Evolutionary conservation across 1,139 yeast species (phyloP), one percentile per base, ranked within the genome.

Genomic region (Debaryomyces nepalensis): DNA sequence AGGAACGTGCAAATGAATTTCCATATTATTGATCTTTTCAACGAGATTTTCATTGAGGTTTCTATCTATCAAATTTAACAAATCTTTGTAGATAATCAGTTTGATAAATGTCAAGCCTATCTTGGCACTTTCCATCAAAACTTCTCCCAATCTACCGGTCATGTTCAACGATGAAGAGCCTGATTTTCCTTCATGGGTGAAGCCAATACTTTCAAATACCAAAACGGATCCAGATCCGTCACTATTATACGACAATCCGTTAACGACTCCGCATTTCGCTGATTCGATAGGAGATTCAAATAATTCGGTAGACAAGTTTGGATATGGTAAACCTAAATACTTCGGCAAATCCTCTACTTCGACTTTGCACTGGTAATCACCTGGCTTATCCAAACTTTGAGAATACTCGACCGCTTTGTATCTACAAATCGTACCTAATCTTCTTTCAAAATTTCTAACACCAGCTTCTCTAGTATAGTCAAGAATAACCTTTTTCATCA

Each of bases 381-480:
- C 37, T 3, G 31, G 40, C 3, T 53, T 49, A 9, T 57, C 58
- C 41, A 72, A 53, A 9, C 59, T 50, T 45, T 79, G 75, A 32
- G 87, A 77, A 54, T 70, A 81, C 57, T 88, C 95, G 33, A 89
- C 91, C 0, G 96, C 95, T 57, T 88, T 89, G 51, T 78, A 82
- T 38, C 96, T 74, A 55, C 95, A 88, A 14, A 88, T 70, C 0
- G 87, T 75, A 1, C 90, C 90, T 42, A 88, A 68, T 44, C 75
- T 73, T 40, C 96, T 71, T 57, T 88, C 96, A 47, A 88, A 68
- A 48, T 80, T 82, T 54, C 97, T 75, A 4, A 90, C 96, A 2
- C 97, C 97, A 0, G 96, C 82, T 60, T 90, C 97, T 46, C 95
- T 71, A 1, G 96, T 87, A 58, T 89, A 90, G 48, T 79, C 80